A percentile compares a stretch with the other conserved stretches of the same genome.
These are phyloP conservation scores for Teratosphaeriaceae sp. DNA, from an alignment of 2,329 filamentous ascomycete species.

Conservation along the genomic window DNA sequence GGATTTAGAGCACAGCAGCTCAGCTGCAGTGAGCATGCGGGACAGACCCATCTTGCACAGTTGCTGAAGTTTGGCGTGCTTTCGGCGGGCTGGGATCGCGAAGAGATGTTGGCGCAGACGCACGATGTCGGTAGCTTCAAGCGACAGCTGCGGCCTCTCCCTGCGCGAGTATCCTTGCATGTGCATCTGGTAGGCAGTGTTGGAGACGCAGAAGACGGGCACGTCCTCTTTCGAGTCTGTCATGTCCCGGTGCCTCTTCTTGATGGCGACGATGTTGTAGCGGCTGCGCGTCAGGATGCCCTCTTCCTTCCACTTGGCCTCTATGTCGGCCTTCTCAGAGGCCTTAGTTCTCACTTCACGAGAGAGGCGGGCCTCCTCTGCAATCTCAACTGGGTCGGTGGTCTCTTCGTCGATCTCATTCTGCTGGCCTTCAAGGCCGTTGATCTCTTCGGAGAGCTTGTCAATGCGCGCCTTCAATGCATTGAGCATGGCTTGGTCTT, in stretches of 20 bases:
- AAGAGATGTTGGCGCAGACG: conserved; percentile 11
- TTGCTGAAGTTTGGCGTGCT: conserved; percentile 6
- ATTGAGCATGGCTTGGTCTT: neutral
- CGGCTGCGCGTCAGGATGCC: neutral
- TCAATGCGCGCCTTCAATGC: neutral
- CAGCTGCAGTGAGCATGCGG: conserved; percentile 8
- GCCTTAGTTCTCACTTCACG: neutral
- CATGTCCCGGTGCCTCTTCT: conserved; percentile 6
- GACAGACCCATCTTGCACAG: conserved; percentile 7
- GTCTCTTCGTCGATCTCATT: neutral
- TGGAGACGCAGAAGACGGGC: conserved; percentile 13
- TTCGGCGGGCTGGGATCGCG: conserved; percentile 9
- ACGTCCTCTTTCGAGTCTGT: conserved; percentile 11
- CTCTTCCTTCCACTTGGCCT: neutral
- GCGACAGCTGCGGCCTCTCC: conserved; percentile 10
- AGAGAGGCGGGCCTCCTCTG: neutral
- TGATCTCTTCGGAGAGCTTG: neutral
- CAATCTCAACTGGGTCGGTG: neutral
- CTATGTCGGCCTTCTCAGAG: neutral
- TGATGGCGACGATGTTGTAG: neutral
- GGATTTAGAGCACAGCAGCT: conserved; percentile 10
- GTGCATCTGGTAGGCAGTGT: conserved; percentile 16
- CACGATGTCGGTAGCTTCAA: conserved; percentile 16
- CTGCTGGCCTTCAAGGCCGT: neutral
- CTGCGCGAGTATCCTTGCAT: conserved; percentile 6